phyloP scores from a whole-genome alignment of 78 protist species.

The Polysphondylium violaceum region DNA sequence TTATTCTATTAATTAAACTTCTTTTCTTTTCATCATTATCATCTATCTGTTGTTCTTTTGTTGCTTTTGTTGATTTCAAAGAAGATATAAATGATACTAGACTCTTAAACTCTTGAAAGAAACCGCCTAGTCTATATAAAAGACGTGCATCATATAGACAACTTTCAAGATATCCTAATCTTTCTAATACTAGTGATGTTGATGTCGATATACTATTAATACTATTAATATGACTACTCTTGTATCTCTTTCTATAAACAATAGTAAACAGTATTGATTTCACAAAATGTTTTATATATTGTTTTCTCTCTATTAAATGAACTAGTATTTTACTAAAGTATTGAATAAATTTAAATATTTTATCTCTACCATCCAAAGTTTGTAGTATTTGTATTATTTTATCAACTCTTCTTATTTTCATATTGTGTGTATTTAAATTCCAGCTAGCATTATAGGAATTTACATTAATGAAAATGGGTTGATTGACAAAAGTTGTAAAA shows the following conservation, averaged over 20 bases:
- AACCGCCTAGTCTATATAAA: constrained; percentile 15
- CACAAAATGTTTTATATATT: neutral
- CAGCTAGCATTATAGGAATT: too few relatives aligned
- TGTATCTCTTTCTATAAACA: neutral
- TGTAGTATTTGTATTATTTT: constrained; percentile 7
- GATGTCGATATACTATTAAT: neutral
- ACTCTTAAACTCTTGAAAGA: constrained; percentile 3
- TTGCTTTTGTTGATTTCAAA: neutral
- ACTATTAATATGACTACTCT: neutral
- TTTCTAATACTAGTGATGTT: neutral
- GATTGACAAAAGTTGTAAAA: too few relatives aligned
- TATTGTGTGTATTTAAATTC: too few relatives aligned
- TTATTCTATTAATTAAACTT: neutral
- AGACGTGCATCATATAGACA: constrained; percentile 21
- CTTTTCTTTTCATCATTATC: neutral
- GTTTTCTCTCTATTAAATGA: neutral
- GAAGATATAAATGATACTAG: neutral
- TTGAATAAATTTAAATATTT: constrained; percentile 38
- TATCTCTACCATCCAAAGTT: constrained; percentile 38
- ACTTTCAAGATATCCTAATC: neutral
- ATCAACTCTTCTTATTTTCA: too few relatives aligned
- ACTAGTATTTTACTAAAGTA: constrained; percentile 14
- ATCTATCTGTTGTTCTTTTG: neutral
- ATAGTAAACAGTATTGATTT: neutral
- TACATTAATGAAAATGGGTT: too few relatives aligned